Percentiles rank a stretch among this genome's conserved stretches.
These are phyloP conservation scores for Mycosarcoma mackinlayi DNA, from an alignment of 1,284 basidiomycete genomes.

Conservation along the genomic window DNA sequence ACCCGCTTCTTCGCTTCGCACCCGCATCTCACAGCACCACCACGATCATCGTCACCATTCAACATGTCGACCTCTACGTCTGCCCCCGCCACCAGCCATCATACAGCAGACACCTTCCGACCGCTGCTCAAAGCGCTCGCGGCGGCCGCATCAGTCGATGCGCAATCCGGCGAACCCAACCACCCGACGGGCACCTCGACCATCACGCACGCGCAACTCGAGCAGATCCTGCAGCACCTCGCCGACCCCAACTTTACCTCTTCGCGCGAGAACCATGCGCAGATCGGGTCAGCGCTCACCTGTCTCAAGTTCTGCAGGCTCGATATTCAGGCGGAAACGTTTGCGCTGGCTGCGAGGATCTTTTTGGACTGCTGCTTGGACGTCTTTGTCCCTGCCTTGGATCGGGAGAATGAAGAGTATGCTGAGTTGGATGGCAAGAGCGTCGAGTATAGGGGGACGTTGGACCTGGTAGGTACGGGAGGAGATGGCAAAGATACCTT, in stretches of 20 bases:
- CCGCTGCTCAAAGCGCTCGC: conserved; percentile 60
- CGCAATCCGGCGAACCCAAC: conserved; percentile 40
- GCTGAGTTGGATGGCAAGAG: no score
- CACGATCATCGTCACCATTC: no score
- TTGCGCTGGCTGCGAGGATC: conserved; percentile 53
- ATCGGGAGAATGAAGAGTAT: conserved; percentile 22
- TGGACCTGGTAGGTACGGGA: conserved; percentile 77
- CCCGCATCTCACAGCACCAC: neutral
- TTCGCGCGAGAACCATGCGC: conserved; percentile 57
- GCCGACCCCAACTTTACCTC: conserved; percentile 64
- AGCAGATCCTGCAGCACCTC: conserved; percentile 58
- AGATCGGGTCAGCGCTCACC: conserved; percentile 62
- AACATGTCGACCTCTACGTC: conserved; percentile 5
- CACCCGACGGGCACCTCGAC: conserved; percentile 38
- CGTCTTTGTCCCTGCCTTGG: conserved; percentile 35
- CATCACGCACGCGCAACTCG: conserved; percentile 47
- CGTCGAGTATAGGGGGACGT: conserved; percentile 51
- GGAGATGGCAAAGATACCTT: conserved; percentile 97
- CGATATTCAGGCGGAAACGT: conserved; percentile 55
- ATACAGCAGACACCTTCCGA: conserved; percentile 59
- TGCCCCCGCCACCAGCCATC: conserved; percentile 6
- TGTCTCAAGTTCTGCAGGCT: conserved; percentile 60
- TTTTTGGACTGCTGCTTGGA: conserved; percentile 55
- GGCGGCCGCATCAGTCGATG: conserved; percentile 29
- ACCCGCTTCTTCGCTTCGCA: neutral